Evolutionary conservation across 208 protist species (phyloP), one percentile per base, ranked within the genome.

Genomic region (Jaenimonas drosophilae): DNA sequence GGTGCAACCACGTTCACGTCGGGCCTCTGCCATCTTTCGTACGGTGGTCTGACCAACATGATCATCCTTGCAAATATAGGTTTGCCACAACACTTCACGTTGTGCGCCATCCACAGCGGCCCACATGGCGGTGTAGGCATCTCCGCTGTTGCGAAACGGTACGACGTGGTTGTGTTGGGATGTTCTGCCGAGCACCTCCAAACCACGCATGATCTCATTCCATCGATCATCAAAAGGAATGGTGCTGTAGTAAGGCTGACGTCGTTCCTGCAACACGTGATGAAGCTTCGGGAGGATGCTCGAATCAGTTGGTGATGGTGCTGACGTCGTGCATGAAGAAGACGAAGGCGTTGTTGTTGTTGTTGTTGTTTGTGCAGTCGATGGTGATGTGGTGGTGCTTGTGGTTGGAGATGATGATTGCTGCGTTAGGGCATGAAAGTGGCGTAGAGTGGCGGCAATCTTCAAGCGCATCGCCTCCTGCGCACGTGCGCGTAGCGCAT

Each of bases 1-100:
- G 12, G 69, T 37, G 53, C 85, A 90, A 31, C 72, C 74, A 25
- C 90, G 79, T 19, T 57, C 39, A 7, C 14, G 21, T 19, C 76
- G 68, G 0, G 90, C 90, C 36, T 76, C 48, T 12, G 74, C 69
- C 33, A 96, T 56, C 17, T 78, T 70, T 9, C 49, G 25, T 5
- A 95, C 53, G 17, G 90, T 95, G 11, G 54, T 31, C 40, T 67
- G 49, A 1, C 90, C 90, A 7, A 94, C 71, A 33, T 62, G 46
- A 52, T 96, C 90, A 48, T 94, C 80, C 41, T 94, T 94, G 57
- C 85, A 91, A 31, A 95, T 96, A 63, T 96, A 96, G n/a, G 86
- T 94, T 58, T 93, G 80, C 87, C 85, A 91, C 19, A 83, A 54
- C 37, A 94, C 80, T 44, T 72, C 71, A 34, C 69, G 32, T 16